Conservation (phyloP, 352 stramenopile genomes). For the Phytophthora fragariae region DNA sequence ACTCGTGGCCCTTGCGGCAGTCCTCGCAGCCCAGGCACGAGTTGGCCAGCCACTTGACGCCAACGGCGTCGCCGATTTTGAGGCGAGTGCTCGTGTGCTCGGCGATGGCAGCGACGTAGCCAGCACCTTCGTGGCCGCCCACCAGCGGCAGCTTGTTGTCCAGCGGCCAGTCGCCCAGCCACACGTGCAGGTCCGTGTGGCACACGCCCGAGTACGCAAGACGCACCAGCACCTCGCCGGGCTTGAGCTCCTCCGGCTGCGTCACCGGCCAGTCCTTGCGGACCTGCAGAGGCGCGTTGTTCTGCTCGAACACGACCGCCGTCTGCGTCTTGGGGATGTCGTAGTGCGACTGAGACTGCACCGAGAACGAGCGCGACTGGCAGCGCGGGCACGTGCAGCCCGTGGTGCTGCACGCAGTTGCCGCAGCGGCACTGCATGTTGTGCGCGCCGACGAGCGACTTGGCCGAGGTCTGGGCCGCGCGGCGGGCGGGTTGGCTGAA, state of each 20-base stretch:
- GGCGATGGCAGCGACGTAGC: slow-evolving; percentile 56
- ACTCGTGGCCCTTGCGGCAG: slow-evolving; percentile 52
- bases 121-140: slow-evolving; percentile 55
- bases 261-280: slow-evolving; percentile 23
- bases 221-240: not conserved
- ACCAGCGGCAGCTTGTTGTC: slow-evolving; percentile 47
- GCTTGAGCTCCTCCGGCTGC: no score
- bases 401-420: slow-evolving; percentile 34
- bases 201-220: slow-evolving; percentile 28
- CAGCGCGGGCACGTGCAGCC: slow-evolving; percentile 28
- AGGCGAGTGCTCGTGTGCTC: slow-evolving; percentile 41
- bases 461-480: slow-evolving; percentile 13
- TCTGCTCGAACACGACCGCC: slow-evolving; percentile 52
- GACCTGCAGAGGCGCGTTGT: slow-evolving; percentile 51
- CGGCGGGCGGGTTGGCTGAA: slow-evolving; percentile 36
- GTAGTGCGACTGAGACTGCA: slow-evolving; percentile 54
- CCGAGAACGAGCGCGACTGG: slow-evolving; percentile 42
- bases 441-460: slow-evolving; percentile 31
- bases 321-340: slow-evolving; percentile 59
- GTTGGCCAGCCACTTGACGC: slow-evolving; percentile 51
- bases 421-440: slow-evolving; percentile 36
- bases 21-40: slow-evolving; percentile 53
- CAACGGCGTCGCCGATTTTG: slow-evolving; percentile 46
- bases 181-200: slow-evolving; percentile 54
- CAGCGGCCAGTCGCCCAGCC: slow-evolving; percentile 42